Conservation (phyloP, 805 yeast genomes). For the Lipomyces starkeyi region DNA sequence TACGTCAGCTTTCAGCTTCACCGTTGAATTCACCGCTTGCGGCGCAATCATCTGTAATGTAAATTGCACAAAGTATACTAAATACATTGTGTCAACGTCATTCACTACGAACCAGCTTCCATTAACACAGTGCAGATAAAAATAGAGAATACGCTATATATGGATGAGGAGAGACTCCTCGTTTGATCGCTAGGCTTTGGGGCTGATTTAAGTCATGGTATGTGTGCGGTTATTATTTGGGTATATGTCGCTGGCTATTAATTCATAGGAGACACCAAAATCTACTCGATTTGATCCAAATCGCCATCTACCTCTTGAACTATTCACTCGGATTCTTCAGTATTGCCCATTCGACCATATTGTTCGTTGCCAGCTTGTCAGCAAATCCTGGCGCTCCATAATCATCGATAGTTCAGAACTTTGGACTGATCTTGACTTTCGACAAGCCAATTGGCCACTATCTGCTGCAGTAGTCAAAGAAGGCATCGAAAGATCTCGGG, state of each 20-base stretch:
- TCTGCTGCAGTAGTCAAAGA: constrained; percentile 1
- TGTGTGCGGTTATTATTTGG: constrained; percentile 17
- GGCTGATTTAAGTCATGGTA: not conserved
- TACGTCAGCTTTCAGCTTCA: too few relatives aligned
- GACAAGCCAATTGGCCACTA: not conserved
- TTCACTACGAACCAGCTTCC: not conserved
- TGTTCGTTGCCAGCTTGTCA: constrained; percentile 17
- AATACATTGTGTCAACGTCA: not conserved
- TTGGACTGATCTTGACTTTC: constrained; percentile 19
- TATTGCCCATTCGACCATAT: constrained; percentile 16
- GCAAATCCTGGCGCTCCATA: constrained; percentile 16
- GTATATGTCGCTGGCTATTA: not conserved
- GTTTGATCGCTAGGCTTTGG: too few relatives aligned
- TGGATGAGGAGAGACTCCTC: not conserved
- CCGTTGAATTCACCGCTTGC: not conserved
- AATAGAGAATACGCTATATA: too few relatives aligned
- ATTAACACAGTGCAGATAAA: not conserved
- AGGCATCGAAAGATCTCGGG: constrained; percentile 1
- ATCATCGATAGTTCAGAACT: constrained; percentile 18
- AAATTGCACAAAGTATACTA: too few relatives aligned
- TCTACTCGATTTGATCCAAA: constrained; percentile 15
- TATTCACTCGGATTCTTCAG: constrained; percentile 15
- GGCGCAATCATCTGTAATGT: not conserved
- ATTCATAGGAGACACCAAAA: constrained; percentile 6
- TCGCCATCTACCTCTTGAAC: constrained; percentile 9